Conservation (phyloP, 2,329 filamentous ascomycete species). For the Aspergillus tamarii region DNA sequence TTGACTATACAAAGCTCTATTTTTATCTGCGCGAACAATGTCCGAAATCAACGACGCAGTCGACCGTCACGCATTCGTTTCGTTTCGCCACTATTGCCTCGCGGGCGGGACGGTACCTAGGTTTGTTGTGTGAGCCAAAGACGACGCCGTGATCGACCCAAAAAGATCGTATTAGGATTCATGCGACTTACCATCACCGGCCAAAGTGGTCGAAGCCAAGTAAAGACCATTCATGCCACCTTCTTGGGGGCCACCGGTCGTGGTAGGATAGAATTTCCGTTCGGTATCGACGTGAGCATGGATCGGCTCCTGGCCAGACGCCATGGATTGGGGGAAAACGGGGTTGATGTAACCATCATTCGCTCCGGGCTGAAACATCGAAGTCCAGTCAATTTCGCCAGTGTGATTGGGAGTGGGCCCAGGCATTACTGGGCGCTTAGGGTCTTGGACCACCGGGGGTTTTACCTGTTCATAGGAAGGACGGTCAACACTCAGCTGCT, state of each 20-base stretch:
- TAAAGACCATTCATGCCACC: conserved; percentile 52
- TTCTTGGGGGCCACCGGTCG: conserved; percentile 45
- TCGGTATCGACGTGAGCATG: conserved; percentile 66
- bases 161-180: not conserved
- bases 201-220: conserved; percentile 50
- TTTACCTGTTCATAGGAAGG: conserved; percentile 47
- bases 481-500: conserved; percentile 50
- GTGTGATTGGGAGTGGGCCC: conserved; percentile 61
- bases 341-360: conserved; percentile 67
- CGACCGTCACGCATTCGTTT: conserved; percentile 60
- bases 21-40: conserved; percentile 70
- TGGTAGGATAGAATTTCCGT: conserved; percentile 57
- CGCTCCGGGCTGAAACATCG: conserved; percentile 76
- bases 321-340: conserved; percentile 67
- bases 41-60: conserved; percentile 71
- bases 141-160: conserved; percentile 40
- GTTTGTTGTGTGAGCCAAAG: conserved; percentile 39
- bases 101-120: conserved; percentile 58
- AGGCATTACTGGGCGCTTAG: conserved; percentile 60
- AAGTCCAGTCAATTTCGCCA: conserved; percentile 70
- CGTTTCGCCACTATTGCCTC: conserved; percentile 52
- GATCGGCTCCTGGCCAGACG: conserved; percentile 70
- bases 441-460: conserved; percentile 43
- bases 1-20: not conserved
- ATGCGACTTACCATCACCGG: conserved; percentile 48